phyloP scores from a whole-genome alignment of 2,329 filamentous ascomycete species.

The Trichoderma koningiopsis region DNA sequence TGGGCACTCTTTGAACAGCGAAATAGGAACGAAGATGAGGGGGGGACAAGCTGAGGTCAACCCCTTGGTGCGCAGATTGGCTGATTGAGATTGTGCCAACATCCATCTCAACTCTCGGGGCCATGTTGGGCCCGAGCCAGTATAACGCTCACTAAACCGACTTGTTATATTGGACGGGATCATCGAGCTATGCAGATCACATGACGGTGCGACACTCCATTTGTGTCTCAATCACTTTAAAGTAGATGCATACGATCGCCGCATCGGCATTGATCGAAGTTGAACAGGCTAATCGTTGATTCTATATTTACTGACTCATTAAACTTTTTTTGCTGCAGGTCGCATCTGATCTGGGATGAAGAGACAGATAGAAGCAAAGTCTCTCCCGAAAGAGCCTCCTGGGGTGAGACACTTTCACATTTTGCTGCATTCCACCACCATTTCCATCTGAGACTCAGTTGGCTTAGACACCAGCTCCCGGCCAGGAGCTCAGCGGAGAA shows the following conservation, averaged over 20 bases:
- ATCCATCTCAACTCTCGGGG: constrained; percentile 11
- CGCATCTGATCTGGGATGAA: neutral
- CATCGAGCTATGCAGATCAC: constrained; percentile 2
- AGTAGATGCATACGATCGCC: neutral
- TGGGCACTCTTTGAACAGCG: neutral
- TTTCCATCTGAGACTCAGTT: constrained; percentile 8
- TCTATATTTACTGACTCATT: neutral
- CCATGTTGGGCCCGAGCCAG: neutral
- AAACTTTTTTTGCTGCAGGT: neutral
- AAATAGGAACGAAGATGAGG: neutral
- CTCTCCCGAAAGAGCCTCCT: neutral
- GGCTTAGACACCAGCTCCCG: constrained; percentile 17
- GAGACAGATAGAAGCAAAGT: neutral
- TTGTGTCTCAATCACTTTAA: constrained; percentile 8
- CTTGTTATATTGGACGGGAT: neutral
- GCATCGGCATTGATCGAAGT: constrained; percentile 3
- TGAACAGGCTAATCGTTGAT: neutral
- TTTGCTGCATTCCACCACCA: constrained; percentile 8
- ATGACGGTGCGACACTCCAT: constrained; percentile 18
- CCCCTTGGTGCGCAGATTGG: neutral
- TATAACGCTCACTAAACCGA: neutral
- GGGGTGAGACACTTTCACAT: neutral
- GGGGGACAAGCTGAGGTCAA: neutral
- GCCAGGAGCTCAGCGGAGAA: neutral
- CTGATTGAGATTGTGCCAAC: constrained; percentile 9